phyloP scores from a whole-genome alignment of 768 basidiomycete species.

The Suillus ampliporus region DNA sequence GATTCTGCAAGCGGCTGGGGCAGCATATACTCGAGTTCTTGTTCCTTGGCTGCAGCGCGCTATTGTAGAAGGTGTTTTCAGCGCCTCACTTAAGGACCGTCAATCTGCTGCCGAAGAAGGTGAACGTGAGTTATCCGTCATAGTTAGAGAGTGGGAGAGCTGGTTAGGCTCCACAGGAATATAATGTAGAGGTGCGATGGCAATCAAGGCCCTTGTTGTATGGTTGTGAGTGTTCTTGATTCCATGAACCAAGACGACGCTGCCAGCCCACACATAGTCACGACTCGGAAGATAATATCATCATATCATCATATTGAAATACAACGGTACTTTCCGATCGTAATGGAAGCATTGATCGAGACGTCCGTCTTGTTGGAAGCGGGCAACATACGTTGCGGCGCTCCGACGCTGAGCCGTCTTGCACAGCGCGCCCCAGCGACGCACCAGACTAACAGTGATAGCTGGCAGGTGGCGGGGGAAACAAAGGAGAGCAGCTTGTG shows the following conservation, averaged over 20 bases:
- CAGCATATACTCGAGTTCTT: constrained; percentile 64
- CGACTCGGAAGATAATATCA: background rate
- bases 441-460: background rate
- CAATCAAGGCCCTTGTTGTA: background rate
- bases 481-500: background rate
- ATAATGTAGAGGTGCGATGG: background rate
- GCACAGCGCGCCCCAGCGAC: background rate
- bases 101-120: constrained; percentile 6
- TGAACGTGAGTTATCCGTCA: constrained; percentile 12
- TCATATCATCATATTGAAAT: background rate
- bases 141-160: constrained; percentile 32
- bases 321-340: background rate
- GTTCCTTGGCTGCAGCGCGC: constrained; percentile 76
- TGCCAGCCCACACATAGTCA: background rate
- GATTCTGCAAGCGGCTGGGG: constrained; percentile 55
- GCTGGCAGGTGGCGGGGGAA: background rate
- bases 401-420: background rate
- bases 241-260: background rate
- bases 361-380: background rate
- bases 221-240: background rate
- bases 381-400: background rate
- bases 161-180: constrained; percentile 29
- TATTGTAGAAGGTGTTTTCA: constrained; percentile 78
- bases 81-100: constrained; percentile 32
- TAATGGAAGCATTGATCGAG: background rate